These are phyloP conservation scores for Crithidia thermophila DNA, from an alignment of 208 protist genomes.

Conservation along the genomic window DNA sequence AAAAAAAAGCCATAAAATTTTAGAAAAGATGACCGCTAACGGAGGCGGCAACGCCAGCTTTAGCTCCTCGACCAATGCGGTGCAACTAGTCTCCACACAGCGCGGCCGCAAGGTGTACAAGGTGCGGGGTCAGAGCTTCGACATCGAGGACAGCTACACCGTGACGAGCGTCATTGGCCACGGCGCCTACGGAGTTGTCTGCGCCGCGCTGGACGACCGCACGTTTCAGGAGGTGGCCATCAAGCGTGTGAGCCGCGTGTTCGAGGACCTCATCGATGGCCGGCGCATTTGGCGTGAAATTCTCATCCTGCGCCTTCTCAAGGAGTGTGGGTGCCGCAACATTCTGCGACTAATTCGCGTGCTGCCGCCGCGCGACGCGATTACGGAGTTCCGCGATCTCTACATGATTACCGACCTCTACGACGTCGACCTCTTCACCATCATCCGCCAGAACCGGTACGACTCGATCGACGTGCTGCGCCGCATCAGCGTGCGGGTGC, in stretches of 20 bases:
- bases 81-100: slow-evolving; percentile 76
- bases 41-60: slow-evolving; percentile 41
- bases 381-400: slow-evolving; percentile 81
- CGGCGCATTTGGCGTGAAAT: slow-evolving; percentile 98
- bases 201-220: slow-evolving; percentile 75
- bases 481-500: slow-evolving; percentile 96
- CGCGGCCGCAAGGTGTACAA: slow-evolving; percentile 88
- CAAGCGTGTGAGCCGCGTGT: slow-evolving; percentile 97
- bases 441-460: slow-evolving; percentile 62
- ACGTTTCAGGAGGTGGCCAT: slow-evolving; percentile 95
- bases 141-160: slow-evolving; percentile 90
- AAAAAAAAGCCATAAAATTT: neutral
- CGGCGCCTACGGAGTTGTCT: slow-evolving; percentile 92
- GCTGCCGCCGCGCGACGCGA: slow-evolving; percentile 64
- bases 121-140: slow-evolving; percentile 84
- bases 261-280: slow-evolving; percentile 95
- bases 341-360: slow-evolving; percentile 83
- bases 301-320: slow-evolving; percentile 92
- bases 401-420: slow-evolving; percentile 92
- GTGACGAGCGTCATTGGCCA: slow-evolving; percentile 83
- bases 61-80: slow-evolving; percentile 38
- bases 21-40: slow-evolving; percentile 16
- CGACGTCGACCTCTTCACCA: slow-evolving; percentile 95
- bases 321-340: slow-evolving; percentile 93
- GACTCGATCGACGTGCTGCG: slow-evolving; percentile 81